Conservation (phyloP, 495 filamentous ascomycete species). For the Umbilicaria muhlenbergii region DNA sequence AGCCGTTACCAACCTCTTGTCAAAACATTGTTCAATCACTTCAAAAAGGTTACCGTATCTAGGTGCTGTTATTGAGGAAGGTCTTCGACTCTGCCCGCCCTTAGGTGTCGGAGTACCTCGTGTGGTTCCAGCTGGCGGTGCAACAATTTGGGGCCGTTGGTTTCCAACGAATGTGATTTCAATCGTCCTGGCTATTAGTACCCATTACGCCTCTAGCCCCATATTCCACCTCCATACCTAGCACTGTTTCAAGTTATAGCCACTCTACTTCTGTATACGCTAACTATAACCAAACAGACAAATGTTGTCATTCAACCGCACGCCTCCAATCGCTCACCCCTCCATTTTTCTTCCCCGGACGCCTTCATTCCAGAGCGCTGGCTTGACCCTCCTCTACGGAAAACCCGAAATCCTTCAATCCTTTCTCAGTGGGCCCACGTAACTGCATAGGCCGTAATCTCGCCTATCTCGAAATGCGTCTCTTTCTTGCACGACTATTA, state of each 20-base stretch:
- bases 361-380: conserved; percentile 31
- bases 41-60: conserved; percentile 19
- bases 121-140: conserved; percentile 17
- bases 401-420: conserved; percentile 12
- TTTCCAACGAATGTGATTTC: conserved; percentile 20
- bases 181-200: too few species aligned
- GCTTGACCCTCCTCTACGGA: conserved; percentile 10
- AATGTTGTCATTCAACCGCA: conserved; percentile 22
- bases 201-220: too few species aligned
- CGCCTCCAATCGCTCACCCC: conserved; percentile 16
- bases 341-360: conserved; percentile 24
- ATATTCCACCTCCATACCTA: too few species aligned
- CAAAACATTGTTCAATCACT: conserved; percentile 19
- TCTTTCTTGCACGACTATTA: conserved; percentile 33
- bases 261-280: background rate
- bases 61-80: conserved; percentile 27
- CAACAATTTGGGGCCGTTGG: conserved; percentile 15
- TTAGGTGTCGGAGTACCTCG: conserved; percentile 15
- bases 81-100: conserved; percentile 19
- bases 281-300: conserved; percentile 8
- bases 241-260: too few species aligned
- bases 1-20: conserved; percentile 19
- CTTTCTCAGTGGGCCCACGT: conserved; percentile 26
- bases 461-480: conserved; percentile 36
- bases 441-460: conserved; percentile 27